Conservation (phyloP, 1,284 basidiomycete genomes). For the Malassezia restricta region DNA sequence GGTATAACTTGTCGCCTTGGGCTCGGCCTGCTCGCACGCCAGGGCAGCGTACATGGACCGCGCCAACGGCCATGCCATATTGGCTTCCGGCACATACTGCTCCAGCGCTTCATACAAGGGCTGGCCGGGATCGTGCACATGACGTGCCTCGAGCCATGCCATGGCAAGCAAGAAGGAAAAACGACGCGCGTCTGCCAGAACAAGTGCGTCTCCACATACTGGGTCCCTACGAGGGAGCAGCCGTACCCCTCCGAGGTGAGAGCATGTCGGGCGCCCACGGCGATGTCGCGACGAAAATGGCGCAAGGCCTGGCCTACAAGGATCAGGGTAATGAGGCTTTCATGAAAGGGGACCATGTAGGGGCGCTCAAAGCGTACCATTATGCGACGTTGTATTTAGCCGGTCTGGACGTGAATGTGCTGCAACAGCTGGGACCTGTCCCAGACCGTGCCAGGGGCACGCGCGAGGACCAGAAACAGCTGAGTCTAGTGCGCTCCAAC, state of each 20-base stretch:
- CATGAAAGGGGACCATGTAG: not conserved
- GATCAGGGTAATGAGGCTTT: constrained; percentile 8
- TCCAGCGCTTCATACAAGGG: not conserved
- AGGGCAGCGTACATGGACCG: not conserved
- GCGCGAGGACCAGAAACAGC: constrained; percentile 4
- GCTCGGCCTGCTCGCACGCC: not conserved
- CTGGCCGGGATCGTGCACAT: not conserved
- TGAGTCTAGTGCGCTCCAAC: constrained; percentile 15
- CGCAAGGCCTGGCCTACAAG: constrained; percentile 5
- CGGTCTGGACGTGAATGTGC: constrained; percentile 9
- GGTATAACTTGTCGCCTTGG: not conserved
- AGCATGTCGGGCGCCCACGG: not conserved
- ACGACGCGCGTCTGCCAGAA: not conserved
- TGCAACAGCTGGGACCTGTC: not conserved
- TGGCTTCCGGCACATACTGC: not conserved
- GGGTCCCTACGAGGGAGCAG: no score
- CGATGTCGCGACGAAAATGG: not conserved
- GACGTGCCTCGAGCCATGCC: constrained; percentile 3
- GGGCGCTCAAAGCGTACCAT: constrained; percentile 9
- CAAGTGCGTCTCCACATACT: no score
- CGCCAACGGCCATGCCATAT: not conserved
- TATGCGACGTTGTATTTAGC: constrained; percentile 12
- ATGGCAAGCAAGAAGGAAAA: not conserved
- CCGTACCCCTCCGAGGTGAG: not conserved
- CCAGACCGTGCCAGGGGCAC: not conserved